Evolutionary conservation across 305 asterid genomes (phyloP).

Genomic region (Withania somnifera): DNA sequence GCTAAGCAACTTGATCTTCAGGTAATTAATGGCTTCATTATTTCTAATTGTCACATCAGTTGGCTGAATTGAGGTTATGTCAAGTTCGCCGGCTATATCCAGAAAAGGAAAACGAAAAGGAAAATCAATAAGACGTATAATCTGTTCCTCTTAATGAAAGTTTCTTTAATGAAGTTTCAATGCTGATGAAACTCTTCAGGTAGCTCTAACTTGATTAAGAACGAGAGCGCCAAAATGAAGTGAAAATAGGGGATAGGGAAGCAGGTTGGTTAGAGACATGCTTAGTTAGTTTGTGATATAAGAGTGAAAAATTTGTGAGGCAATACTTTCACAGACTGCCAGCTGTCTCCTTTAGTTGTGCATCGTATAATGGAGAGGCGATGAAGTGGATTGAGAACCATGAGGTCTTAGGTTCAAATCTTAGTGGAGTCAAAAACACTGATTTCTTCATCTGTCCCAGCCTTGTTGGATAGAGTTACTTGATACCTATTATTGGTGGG

Average conservation of each 20-base stretch:
- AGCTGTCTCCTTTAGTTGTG: not conserved
- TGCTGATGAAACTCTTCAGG: not conserved
- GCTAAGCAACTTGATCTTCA: slow-evolving; percentile 84
- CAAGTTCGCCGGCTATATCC: not conserved
- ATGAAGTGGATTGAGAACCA: not conserved
- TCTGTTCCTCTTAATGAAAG: not conserved
- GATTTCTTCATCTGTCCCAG: too few species aligned
- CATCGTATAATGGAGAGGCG: not conserved
- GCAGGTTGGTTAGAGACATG: not conserved
- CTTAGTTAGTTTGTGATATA: too few species aligned
- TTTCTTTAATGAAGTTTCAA: not conserved
- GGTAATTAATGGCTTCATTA: slow-evolving; percentile 31
- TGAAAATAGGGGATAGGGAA: not conserved
- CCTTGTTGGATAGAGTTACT: too few species aligned
- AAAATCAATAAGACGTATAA: not conserved
- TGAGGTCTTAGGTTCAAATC: too few species aligned
- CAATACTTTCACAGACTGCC: not conserved
- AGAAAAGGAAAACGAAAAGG: not conserved
- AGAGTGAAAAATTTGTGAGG: not conserved
- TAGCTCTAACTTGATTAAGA: not conserved
- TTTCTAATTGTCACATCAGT: slow-evolving; percentile 3
- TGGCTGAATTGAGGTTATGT: not conserved
- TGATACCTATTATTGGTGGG: too few species aligned
- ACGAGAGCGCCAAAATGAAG: not conserved
- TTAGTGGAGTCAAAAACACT: too few species aligned